These are phyloP conservation scores for Penicillium brasilianum DNA, from an alignment of 2,329 filamentous ascomycete genomes.

Conservation along the genomic window DNA sequence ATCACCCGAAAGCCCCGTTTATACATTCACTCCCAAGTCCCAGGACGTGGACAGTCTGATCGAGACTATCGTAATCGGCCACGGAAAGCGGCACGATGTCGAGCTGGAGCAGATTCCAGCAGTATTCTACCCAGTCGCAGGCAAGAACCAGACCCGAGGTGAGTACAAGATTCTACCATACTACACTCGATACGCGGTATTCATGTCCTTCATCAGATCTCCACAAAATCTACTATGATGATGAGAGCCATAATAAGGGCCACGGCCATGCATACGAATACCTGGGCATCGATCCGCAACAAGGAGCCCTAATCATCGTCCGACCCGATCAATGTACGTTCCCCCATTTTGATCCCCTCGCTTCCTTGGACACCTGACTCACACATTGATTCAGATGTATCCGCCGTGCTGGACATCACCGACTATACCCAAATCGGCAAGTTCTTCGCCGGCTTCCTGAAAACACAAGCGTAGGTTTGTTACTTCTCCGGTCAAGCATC, in stretches of 20 bases:
- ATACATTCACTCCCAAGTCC: constrained; percentile 49
- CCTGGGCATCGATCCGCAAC: constrained; percentile 57
- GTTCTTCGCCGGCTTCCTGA: constrained; percentile 45
- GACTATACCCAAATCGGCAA: constrained; percentile 40
- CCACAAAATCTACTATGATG: constrained; percentile 64
- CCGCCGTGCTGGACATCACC: constrained; percentile 42
- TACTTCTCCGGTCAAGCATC: not conserved
- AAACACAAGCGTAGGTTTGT: constrained; percentile 26
- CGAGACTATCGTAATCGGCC: constrained; percentile 61
- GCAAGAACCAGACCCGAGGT: constrained; percentile 62
- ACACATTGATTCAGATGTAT: constrained; percentile 40
- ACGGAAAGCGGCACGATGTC: constrained; percentile 53
- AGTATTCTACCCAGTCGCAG: constrained; percentile 62
- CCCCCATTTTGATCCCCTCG: no score
- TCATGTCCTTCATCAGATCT: constrained; percentile 59
- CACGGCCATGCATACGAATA: constrained; percentile 63
- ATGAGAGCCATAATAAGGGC: constrained; percentile 60
- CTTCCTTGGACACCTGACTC: constrained; percentile 13
- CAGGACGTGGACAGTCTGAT: constrained; percentile 61
- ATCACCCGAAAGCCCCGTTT: constrained; percentile 49
- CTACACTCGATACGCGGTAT: not conserved
- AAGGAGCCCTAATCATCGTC: constrained; percentile 59
- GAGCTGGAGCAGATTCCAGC: constrained; percentile 60
- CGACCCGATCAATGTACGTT: constrained; percentile 65
- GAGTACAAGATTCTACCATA: constrained; percentile 20